These are phyloP conservation scores for Fusarium neocosmosporiellum DNA, from an alignment of 2,329 filamentous ascomycete genomes.

Conservation along the genomic window DNA sequence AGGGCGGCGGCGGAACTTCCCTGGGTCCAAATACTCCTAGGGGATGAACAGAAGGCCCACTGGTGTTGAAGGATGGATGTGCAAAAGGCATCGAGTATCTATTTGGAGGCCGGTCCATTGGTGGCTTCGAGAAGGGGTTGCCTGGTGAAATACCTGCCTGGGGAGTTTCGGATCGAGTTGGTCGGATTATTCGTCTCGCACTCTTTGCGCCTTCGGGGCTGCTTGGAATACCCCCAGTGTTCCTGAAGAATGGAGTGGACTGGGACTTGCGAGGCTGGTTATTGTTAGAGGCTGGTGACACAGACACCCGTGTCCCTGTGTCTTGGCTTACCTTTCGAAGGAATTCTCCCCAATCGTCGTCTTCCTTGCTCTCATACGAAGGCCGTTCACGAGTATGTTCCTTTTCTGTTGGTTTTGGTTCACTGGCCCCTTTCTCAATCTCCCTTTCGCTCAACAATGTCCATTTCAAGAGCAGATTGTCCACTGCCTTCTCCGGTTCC, in stretches of 20 bases:
- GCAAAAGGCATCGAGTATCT: neutral
- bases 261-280: neutral
- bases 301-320: neutral
- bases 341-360: neutral
- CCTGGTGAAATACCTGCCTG: neutral
- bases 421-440: neutral
- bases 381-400: neutral
- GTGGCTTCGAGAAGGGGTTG: neutral
- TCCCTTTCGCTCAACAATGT: constrained; percentile 19
- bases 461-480: constrained; percentile 21
- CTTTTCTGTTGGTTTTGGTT: neutral
- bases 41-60: neutral
- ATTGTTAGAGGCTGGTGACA: neutral
- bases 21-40: neutral
- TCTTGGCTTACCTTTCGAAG: neutral
- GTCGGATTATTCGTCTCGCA: constrained; percentile 7
- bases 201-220: neutral
- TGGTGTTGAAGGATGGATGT: neutral
- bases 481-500: constrained; percentile 15
- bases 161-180: neutral
- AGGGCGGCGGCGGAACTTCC: neutral
- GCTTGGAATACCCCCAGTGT: neutral
- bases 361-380: neutral
- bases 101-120: neutral
- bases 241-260: neutral